Evolutionary conservation across 208 protist genomes (phyloP), one percentile per base, ranked within the genome.

Genomic region (Leptomonas pyrrhocoris): DNA sequence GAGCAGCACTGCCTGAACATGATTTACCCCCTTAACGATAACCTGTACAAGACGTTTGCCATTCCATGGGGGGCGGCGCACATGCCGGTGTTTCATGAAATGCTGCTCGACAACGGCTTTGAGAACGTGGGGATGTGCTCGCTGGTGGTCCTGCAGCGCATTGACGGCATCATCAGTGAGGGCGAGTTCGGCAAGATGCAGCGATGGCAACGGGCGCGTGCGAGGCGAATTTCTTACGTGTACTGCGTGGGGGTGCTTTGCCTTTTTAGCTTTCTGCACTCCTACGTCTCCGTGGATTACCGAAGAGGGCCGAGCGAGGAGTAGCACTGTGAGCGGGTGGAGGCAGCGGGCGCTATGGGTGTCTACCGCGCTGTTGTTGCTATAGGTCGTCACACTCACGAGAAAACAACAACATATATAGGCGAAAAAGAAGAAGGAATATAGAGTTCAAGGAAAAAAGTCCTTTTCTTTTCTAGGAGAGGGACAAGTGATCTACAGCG

Each of bases 41-140:
- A 83, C 58, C 65, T 84, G n/a, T 95, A 95, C 77, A 83, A 81
- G 67, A 84, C 74, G 19, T 95, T 95, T 71, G 85, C 88, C 42
- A 86, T 95, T 54, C 90, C 90, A 25, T 95, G 90, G 88, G 90
- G 90, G 4, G 90, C 88, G 19, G 83, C 76, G 8, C 90, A 95
- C 81, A 92, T 92, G 86, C 90, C 88, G 3, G 72, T 95, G 21
- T 93, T 95, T 57, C 83, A 90, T 64, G 87, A 93, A 54, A 93
- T 95, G 81, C 85, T 95, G 23, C 42, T 90, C 21, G 88, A 95
- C 60, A 93, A 94, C 75, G 86, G 82, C 8, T 95, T 91, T 50
- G 84, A 86, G 59, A 77, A 68, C 45, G 55, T 88, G 57, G 71
- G 80, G n/a, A 89, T 92, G 83, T 92, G 80, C 51, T 85, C 86